Conservation (phyloP, 202 grass and related monocot genomes). For the Carex arenaria region DNA sequence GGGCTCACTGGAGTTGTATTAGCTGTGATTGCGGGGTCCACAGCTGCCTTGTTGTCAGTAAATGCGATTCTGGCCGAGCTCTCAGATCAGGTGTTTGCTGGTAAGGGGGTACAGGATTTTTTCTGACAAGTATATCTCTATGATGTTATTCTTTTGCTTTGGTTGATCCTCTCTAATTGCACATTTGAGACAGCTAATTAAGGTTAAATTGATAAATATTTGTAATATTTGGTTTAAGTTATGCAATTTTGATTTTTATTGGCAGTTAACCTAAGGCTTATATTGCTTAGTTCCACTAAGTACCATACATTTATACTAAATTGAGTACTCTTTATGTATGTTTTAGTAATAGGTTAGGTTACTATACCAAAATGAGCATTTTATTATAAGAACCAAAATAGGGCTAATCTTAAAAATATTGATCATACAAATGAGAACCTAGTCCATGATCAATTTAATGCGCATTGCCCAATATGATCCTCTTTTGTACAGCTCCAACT, state of each 20-base stretch:
- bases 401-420: neutral
- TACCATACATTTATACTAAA: too few relatives aligned
- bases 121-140: constrained; percentile 28
- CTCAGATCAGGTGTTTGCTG: constrained; percentile 73
- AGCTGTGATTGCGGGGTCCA: constrained; percentile 71
- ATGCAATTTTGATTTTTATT: too few relatives aligned
- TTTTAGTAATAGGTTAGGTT: neutral
- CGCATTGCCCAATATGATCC: too few relatives aligned
- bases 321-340: neutral
- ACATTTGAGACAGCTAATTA: neutral
- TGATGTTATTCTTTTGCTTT: neutral
- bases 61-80: constrained; percentile 80
- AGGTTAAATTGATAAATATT: neutral
- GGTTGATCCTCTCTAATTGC: neutral
- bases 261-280: too few relatives aligned
- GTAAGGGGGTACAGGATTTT: constrained; percentile 77
- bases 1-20: constrained; percentile 78
- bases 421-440: too few relatives aligned
- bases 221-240: neutral
- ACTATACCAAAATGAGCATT: neutral
- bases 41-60: constrained; percentile 66
- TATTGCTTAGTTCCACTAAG: too few relatives aligned
- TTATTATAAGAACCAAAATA: neutral
- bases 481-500: neutral
- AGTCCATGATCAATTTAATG: too few relatives aligned